Conservation (phyloP, 2,329 filamentous ascomycete species). For the Fusarium globosum region DNA sequence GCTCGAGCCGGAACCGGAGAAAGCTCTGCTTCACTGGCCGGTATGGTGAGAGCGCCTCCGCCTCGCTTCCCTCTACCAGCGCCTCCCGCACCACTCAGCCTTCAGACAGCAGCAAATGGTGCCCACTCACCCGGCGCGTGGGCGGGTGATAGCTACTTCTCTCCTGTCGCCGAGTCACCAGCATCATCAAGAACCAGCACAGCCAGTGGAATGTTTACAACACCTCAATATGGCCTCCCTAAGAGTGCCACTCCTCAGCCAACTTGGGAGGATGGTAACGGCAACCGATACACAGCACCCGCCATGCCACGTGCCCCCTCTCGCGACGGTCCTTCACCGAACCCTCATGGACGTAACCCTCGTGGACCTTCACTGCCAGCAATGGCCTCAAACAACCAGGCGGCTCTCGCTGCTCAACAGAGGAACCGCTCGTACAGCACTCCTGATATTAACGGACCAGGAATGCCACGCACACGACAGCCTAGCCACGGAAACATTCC, state of each 20-base stretch:
- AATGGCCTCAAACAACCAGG: conserved; percentile 68
- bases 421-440: conserved; percentile 93
- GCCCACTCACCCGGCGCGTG: conserved; percentile 70
- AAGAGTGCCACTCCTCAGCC: conserved; percentile 74
- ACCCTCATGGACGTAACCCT: conserved; percentile 72
- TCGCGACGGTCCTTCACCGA: conserved; percentile 76
- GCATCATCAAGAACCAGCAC: conserved; percentile 80
- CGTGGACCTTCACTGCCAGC: conserved; percentile 84
- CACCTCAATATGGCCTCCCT: conserved; percentile 73
- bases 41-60: conserved; percentile 70
- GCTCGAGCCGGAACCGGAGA: conserved; percentile 81
- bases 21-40: conserved; percentile 68
- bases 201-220: conserved; percentile 76
- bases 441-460: conserved; percentile 85
- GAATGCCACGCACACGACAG: conserved; percentile 67
- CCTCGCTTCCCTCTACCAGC: conserved; percentile 77
- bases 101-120: conserved; percentile 68
- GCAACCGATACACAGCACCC: conserved; percentile 87
- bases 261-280: conserved; percentile 78
- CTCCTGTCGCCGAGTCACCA: conserved; percentile 83
- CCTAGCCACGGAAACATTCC: conserved; percentile 69
- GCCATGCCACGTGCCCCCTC: conserved; percentile 86
- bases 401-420: conserved; percentile 68
- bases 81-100: conserved; percentile 68
- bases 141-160: conserved; percentile 90